Evolutionary conservation across 495 filamentous ascomycete species (phyloP).

Genomic region (Lasiosphaeriaceae sp.): DNA sequence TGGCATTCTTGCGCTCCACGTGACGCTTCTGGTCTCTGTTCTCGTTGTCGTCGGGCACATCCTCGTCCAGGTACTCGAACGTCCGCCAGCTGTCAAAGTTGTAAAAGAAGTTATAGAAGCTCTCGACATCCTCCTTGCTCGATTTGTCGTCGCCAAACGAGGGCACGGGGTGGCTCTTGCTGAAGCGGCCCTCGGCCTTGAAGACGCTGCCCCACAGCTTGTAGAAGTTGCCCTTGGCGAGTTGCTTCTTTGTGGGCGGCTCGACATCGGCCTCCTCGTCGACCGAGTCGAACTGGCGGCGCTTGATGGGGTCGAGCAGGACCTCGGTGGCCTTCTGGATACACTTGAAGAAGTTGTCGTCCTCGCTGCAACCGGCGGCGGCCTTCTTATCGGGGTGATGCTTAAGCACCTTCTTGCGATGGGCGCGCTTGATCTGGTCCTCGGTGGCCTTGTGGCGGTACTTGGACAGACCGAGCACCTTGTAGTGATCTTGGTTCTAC

Average conservation of each 20-base stretch:
- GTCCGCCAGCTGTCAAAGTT: slow-evolving; percentile 97
- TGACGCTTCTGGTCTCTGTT: slow-evolving; percentile 98
- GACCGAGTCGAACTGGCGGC: slow-evolving; percentile 93
- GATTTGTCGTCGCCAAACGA: slow-evolving; percentile 78
- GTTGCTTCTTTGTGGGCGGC: slow-evolving; percentile 85
- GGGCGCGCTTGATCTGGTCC: slow-evolving; percentile 96
- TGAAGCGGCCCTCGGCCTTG: slow-evolving; percentile 88
- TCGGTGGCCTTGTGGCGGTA: slow-evolving; percentile 89
- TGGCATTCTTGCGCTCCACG: slow-evolving; percentile 95
- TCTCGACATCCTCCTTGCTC: slow-evolving; percentile 81
- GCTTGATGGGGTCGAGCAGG: slow-evolving; percentile 84
- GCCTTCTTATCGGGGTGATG: slow-evolving; percentile 99
- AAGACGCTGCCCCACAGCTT: slow-evolving; percentile 88
- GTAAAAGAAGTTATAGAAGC: slow-evolving; percentile 99
- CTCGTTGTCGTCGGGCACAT: slow-evolving; percentile 97
- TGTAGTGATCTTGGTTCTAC: slow-evolving; percentile 94
- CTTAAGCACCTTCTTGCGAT: slow-evolving; percentile 98
- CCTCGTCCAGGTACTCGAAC: slow-evolving; percentile 98
- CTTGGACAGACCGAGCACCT: slow-evolving; percentile 87
- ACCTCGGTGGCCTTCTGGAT: slow-evolving; percentile 98
- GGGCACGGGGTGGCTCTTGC: slow-evolving; percentile 82
- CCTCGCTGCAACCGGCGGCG: slow-evolving; percentile 77
- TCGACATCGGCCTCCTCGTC: slow-evolving; percentile 91
- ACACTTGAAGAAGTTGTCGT: slow-evolving; percentile 99
- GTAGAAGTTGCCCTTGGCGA: slow-evolving; percentile 82